These are phyloP conservation scores for Leishmania guyanensis DNA, from an alignment of 208 protist genomes.

Conservation along the genomic window DNA sequence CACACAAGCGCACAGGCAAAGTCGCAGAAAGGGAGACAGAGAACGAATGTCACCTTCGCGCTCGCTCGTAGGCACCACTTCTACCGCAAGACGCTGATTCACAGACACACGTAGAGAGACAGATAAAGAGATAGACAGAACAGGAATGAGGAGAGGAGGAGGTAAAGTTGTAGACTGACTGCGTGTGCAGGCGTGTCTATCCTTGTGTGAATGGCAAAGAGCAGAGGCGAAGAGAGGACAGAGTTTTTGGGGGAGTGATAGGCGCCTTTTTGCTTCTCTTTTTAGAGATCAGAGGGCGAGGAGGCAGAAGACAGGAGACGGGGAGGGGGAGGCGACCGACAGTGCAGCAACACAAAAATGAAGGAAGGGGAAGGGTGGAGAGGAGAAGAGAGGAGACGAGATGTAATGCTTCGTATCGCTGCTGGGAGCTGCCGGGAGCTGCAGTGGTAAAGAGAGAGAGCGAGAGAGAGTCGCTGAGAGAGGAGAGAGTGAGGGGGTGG, in stretches of 20 bases:
- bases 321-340: background rate
- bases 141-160: background rate
- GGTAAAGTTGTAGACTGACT: background rate
- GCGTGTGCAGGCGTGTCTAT: background rate
- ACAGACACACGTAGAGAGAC: background rate
- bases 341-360: background rate
- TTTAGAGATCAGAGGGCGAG: background rate
- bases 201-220: background rate
- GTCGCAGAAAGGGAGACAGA: background rate
- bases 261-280: background rate
- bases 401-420: background rate
- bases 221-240: background rate
- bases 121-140: background rate
- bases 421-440: background rate
- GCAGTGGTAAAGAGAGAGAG: background rate
- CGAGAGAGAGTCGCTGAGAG: background rate
- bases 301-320: background rate
- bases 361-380: background rate
- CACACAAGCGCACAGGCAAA: background rate
- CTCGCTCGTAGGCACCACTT: background rate
- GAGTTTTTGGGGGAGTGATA: background rate
- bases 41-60: background rate
- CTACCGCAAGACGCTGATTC: background rate
- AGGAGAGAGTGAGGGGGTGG: background rate
- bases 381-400: background rate